Percentiles rank a stretch among this genome's conserved stretches.
These are phyloP conservation scores for Sporothrix brunneoviolacea DNA, from an alignment of 2,329 filamentous ascomycete species.

Conservation along the genomic window DNA sequence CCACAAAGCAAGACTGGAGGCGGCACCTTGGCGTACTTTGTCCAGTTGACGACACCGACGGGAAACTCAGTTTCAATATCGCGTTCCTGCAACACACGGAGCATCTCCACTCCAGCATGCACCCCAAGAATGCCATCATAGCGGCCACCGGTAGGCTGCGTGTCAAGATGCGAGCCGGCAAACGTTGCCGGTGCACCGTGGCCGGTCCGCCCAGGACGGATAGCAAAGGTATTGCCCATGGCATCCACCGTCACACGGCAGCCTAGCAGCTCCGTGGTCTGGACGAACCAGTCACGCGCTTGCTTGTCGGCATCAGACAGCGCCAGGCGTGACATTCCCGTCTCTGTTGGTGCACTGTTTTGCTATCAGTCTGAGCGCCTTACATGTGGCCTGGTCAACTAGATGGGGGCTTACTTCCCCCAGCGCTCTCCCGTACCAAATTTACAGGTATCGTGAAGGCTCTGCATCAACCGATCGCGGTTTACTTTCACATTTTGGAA, in stretches of 20 bases:
- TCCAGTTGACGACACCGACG: slow-evolving; percentile 73
- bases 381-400: neutral
- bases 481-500: slow-evolving; percentile 12
- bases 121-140: slow-evolving; percentile 76
- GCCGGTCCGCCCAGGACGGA: slow-evolving; percentile 54
- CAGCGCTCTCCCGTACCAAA: slow-evolving; percentile 48
- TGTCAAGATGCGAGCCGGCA: slow-evolving; percentile 63
- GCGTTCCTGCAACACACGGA: slow-evolving; percentile 62
- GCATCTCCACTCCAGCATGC: slow-evolving; percentile 64
- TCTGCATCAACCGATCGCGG: slow-evolving; percentile 13
- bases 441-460: slow-evolving; percentile 16
- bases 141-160: slow-evolving; percentile 56
- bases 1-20: neutral
- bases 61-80: slow-evolving; percentile 63
- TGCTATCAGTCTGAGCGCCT: slow-evolving; percentile 10
- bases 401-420: slow-evolving; percentile 48
- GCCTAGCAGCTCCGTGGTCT: slow-evolving; percentile 54
- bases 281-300: slow-evolving; percentile 68
- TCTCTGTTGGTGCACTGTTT: slow-evolving; percentile 49
- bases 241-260: slow-evolving; percentile 63
- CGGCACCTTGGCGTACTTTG: slow-evolving; percentile 42
- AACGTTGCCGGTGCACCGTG: slow-evolving; percentile 56
- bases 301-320: slow-evolving; percentile 65
- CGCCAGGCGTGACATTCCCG: slow-evolving; percentile 69
- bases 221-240: slow-evolving; percentile 80